Base-by-base conservation (phyloP, 345 rosid species). In the Citrus sinensis region DNA sequence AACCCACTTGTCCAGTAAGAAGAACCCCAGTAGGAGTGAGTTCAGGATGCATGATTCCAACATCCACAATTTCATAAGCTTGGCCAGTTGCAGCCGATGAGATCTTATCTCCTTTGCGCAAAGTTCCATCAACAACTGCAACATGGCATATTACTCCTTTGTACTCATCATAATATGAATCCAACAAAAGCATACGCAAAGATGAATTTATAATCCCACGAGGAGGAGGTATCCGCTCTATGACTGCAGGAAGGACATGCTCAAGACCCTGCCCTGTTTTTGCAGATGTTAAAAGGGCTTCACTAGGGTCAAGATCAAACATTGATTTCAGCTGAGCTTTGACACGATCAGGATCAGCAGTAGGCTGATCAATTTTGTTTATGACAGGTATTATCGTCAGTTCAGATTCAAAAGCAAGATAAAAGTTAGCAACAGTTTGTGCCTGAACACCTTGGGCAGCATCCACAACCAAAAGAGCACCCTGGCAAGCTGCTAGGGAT, bases 391-490 rank as follows among this genome's bases (percentile, higher is more conserved):
- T 87, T 64, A 96, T 86, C 7, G 97, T 79, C 78, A 96, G 83
- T 79, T 91, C 89, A 77, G 92, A 86, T 83, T 96, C 99, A 79
- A 96, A 96, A 0, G 99, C 99, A 67, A 96, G 92, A 89, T 94
- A 94, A 76, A 93, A 96, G 73, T 96, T 96, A 75, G 99, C 99
- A 49, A 96, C 98, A 13, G 99, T 96, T 78, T 96, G 99, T 1
- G 99, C 99, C 83, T 96, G 99, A 72, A 96, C 98, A 7, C 99
- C 99, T 86, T 96, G 98, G 71, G 98, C 99, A 24, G 98, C 98
- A 88, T 96, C 98, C 76, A 96, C 98, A 35, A 96, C 97, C 85
- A 96, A 87, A 81, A 96, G 97, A 27, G 90, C 98, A 75, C 99
- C 99, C 79, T 96, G 98, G 87, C 99, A 96, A 81, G 99, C 99